Evolutionary conservation across 2,329 filamentous ascomycete species (phyloP).

Genomic region (Venturia pyrina): DNA sequence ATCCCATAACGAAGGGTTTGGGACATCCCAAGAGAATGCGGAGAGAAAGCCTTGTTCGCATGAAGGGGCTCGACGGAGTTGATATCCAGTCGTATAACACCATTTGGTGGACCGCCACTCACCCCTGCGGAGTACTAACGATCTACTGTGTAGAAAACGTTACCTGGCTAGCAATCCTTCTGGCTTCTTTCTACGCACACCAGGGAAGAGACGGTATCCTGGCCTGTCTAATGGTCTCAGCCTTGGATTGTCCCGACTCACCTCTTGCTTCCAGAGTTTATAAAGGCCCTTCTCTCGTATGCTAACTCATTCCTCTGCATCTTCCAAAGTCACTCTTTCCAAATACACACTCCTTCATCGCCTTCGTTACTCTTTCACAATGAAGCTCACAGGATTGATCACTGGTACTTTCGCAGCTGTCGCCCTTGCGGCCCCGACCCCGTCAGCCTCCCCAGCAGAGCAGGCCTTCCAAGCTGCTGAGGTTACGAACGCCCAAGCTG

Average conservation of each 20-base stretch:
- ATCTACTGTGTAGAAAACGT: background rate
- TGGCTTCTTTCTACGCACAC: background rate
- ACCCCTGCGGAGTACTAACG: background rate
- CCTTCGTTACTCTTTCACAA: background rate
- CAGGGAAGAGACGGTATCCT: background rate
- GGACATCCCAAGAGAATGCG: background rate
- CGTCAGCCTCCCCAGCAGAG: background rate
- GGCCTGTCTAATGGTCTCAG: background rate
- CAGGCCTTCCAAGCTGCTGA: background rate
- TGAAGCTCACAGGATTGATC: conserved; percentile 5
- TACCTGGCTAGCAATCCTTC: background rate
- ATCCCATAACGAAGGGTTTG: background rate
- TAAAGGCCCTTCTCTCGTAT: background rate
- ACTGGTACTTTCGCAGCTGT: background rate
- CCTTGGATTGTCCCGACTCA: background rate
- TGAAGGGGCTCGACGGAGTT: background rate
- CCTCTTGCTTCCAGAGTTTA: background rate
- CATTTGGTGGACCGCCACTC: background rate
- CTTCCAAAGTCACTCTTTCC: background rate
- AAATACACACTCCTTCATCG: background rate
- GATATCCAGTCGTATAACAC: too few relatives aligned
- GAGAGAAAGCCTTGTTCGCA: background rate
- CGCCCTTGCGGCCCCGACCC: conserved; percentile 1
- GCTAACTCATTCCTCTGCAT: background rate
- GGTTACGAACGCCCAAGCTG: background rate